Conservation (phyloP, 2,329 filamentous ascomycete genomes). For the Akanthomyces dipterigenus region DNA sequence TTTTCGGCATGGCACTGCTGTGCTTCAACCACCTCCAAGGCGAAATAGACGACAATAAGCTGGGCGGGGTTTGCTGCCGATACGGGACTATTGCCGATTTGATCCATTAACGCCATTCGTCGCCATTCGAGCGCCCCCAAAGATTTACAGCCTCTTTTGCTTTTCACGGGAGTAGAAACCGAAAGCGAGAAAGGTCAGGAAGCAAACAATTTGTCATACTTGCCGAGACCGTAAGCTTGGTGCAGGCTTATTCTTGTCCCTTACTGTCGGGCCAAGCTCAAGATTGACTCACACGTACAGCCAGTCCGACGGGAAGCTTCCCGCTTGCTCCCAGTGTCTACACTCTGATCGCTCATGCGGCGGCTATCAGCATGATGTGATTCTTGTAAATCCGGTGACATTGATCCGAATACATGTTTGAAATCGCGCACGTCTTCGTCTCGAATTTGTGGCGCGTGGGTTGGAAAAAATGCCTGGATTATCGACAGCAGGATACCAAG, state of each 20-base stretch:
- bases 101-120: background rate
- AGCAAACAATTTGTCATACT: conserved; percentile 19
- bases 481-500: conserved; percentile 13
- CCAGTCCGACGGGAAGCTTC: conserved; percentile 22
- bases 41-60: background rate
- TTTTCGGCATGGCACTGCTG: too few relatives aligned
- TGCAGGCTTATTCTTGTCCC: conserved; percentile 12
- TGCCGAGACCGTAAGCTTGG: conserved; percentile 21
- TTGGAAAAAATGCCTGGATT: conserved; percentile 31
- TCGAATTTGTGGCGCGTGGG: conserved; percentile 34
- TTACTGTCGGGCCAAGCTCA: background rate
- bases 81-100: conserved; percentile 6
- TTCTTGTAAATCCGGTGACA: conserved; percentile 16
- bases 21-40: too few relatives aligned
- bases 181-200: conserved; percentile 19
- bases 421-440: conserved; percentile 21
- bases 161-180: background rate
- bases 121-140: too few relatives aligned
- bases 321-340: conserved; percentile 20
- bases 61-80: conserved; percentile 13
- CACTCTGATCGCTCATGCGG: conserved; percentile 16
- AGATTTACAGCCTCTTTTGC: background rate
- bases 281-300: background rate
- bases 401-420: background rate
- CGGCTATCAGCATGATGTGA: conserved; percentile 21